phyloP scores from a whole-genome alignment of 2,329 filamentous ascomycete genomes.

The Claviceps sp. region DNA sequence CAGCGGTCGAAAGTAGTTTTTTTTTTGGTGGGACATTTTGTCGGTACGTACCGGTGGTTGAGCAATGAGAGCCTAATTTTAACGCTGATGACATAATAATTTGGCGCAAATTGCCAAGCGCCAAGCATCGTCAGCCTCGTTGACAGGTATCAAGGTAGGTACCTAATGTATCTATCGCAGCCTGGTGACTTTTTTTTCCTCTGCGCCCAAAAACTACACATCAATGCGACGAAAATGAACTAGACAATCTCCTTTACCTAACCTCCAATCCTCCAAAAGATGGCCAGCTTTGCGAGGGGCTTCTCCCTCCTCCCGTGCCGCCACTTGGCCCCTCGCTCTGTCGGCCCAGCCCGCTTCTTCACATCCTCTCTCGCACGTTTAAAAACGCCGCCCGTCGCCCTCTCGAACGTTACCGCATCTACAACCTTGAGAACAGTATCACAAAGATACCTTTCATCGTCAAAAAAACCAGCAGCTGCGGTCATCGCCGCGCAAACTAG shows the following conservation, averaged over 20 bases:
- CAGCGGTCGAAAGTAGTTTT: constrained; percentile 10
- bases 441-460: not conserved
- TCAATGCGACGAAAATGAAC: not conserved
- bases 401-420: constrained; percentile 8
- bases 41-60: constrained; percentile 5
- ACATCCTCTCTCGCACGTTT: constrained; percentile 15
- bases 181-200: no score
- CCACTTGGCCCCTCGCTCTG: constrained; percentile 11
- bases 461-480: constrained; percentile 6
- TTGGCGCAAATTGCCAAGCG: no score
- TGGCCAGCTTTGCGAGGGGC: constrained; percentile 20
- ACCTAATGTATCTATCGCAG: no score
- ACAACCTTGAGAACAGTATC: constrained; percentile 5
- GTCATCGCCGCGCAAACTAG: constrained; percentile 12
- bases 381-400: constrained; percentile 8
- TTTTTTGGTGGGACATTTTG: constrained; percentile 17
- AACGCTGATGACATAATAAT: not conserved
- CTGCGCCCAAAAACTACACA: no score
- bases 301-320: constrained; percentile 15
- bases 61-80: not conserved
- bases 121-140: no score
- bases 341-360: constrained; percentile 15
- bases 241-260: not conserved
- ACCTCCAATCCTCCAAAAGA: not conserved
- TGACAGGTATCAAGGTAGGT: no score